Evolutionary conservation across 192 early-diverging fungal species (phyloP), one percentile per base, ranked within the genome.

Genomic region (Gamsiella multidivaricata): DNA sequence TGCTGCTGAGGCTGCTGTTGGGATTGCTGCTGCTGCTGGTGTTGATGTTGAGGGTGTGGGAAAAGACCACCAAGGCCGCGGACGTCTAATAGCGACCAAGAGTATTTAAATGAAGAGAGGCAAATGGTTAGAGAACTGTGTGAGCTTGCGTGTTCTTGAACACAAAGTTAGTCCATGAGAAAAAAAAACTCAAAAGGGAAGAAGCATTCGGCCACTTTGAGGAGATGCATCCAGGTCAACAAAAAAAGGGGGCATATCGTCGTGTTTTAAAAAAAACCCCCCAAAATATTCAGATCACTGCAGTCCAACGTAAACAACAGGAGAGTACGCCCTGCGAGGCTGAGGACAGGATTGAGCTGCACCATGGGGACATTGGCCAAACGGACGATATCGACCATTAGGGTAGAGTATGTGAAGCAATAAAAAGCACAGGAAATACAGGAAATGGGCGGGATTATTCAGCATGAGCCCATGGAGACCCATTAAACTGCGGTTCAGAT

Each of bases 1-100:
- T 69, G 65, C 18, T 52, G 32, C 71, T 61, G 73, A 67, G 36
- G 46, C 53, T 34, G 70, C 26, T 65, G 62, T 32, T 32, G 39
- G 32, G 26, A 42, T 25, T 45, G 52, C 5, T 65, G 71, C 17
- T 39, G 39, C 10, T 61, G 49, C 31, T 57, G 67, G 11, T 51
- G 69, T 46, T 61, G 59, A 33, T 41, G 68, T 10, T 39, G 59
- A 6, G 31, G 62, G 37, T 65, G 65, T 25, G 65, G 34, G 42
- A 50, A 65, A 17, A 46, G n/a, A 43, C 43, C 64, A 28, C 60
- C 60, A 31, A 78, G 65, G 18, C 45, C 52, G 34, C 60, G 66
- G 42, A 53, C 22, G 26, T 78, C 74, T 78, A 78, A 15, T 34
- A 18, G 60, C 14, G 22, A 45, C 34, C 26, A 54, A 46, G 31